Percentiles rank a stretch among this genome's conserved stretches.
Conservation (phyloP, 257 asterid species). For the Jaltomata sinuosa region DNA sequence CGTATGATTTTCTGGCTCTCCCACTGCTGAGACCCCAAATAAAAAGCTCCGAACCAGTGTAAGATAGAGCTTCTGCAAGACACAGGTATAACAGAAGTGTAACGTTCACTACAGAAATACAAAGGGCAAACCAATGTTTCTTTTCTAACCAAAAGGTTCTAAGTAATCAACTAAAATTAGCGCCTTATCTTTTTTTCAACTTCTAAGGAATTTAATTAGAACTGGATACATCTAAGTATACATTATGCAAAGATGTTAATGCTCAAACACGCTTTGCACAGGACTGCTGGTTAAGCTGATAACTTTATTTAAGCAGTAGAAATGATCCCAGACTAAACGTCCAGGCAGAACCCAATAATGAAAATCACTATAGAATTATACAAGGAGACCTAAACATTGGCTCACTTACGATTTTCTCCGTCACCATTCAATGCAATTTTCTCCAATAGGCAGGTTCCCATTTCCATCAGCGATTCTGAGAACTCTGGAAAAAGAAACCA, state of each 20-base stretch:
- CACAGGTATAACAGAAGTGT: background rate
- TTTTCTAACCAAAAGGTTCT: background rate
- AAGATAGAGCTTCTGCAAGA: background rate
- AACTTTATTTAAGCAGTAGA: background rate
- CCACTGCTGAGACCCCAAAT: background rate
- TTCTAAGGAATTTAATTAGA: background rate
- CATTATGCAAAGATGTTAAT: background rate
- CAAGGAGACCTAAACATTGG: background rate
- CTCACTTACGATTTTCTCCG: conserved; percentile 65
- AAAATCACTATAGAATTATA: background rate
- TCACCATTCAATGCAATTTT: conserved; percentile 55
- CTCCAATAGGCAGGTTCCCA: conserved; percentile 88
- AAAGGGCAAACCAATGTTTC: background rate
- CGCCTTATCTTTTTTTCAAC: background rate
- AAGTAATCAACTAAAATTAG: background rate
- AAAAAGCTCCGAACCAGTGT: background rate
- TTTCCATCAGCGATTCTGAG: conserved; percentile 88
- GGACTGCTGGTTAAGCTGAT: background rate
- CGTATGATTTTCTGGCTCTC: background rate
- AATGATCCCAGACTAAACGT: background rate
- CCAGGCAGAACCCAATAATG: background rate
- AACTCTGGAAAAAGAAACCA: conserved; percentile 50
- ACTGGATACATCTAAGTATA: background rate
- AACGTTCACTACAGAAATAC: background rate
- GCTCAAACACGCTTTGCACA: background rate